Evolutionary conservation across 495 filamentous ascomycete genomes (phyloP), one percentile per base, ranked within the genome.

Genomic region (Penicillium egyptiacum): DNA sequence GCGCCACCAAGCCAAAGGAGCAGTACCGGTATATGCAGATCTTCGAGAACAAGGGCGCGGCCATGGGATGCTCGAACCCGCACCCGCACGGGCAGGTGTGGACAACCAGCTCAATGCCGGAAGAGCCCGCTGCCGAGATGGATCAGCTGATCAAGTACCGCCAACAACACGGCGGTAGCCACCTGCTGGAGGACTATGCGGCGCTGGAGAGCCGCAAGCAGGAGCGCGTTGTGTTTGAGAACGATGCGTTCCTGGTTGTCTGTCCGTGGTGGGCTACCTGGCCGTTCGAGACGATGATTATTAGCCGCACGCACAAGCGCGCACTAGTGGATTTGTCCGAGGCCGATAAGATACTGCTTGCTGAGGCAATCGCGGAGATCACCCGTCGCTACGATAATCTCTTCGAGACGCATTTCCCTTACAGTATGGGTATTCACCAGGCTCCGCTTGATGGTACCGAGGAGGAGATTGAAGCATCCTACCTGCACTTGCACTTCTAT

Each of bases 11-110:
- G 31, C 85, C 91, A 6, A 85, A 82, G 45, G 81, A 88, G 53
- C 92, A 97, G 71, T 91, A 95, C 64, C 84, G 86, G 45, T 98
- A 96, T 73, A 97, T 98, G 92, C 94, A 98, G 72, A 97, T 98
- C 61, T 98, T 98, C 59, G 94, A 98, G 75, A 98, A 98, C 78
- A 98, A 98, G 76, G 94, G 94, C 45, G 86, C 89, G 0, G 90
- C 94, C 5, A 98, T 98, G 94, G 94, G 94, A 30, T 98, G 94
- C 80, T 98, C 94, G 3, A 98, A 98, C 70, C 95, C 94, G 7
- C 94, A 98, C 73, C 94, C 94, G 0, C 94, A 98, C 73, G 92
- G 94, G 48, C 94, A 98, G 67, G 83, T 96, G 60, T 98, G 94
- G 94, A 94, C 91, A 9, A 96, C 91, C 12, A 93, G 88, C 37